A percentile compares a stretch with the other conserved stretches of the same genome.
Conservation (phyloP, 2,329 filamentous ascomycete species). For the Diaporthe amygdali region DNA sequence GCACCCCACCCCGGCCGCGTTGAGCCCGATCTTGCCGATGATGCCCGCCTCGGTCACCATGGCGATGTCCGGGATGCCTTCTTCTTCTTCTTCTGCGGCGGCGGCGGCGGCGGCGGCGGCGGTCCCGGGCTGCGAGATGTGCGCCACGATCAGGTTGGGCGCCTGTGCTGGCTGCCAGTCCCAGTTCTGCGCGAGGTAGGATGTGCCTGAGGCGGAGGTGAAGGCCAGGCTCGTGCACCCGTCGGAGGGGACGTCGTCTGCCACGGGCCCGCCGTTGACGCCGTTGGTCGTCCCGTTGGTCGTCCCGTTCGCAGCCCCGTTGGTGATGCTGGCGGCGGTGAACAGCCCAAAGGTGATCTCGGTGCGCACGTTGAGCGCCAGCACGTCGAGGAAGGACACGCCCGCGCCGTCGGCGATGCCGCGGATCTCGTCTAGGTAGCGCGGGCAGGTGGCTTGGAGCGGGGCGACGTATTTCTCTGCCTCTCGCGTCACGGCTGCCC, state of each 20-base stretch:
- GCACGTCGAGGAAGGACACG: constrained; percentile 20
- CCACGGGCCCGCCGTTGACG: background rate
- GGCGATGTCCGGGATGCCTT: background rate
- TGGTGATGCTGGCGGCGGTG: too few relatives aligned
- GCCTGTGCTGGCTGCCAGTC: constrained; percentile 24
- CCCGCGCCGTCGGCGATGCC: constrained; percentile 21
- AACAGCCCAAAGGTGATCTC: constrained; percentile 26
- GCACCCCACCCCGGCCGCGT: constrained; percentile 61
- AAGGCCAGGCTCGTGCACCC: constrained; percentile 24
- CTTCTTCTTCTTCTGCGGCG: background rate
- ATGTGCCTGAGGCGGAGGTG: background rate
- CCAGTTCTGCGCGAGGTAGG: constrained; percentile 26
- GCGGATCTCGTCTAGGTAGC: constrained; percentile 23
- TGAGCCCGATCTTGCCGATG: constrained; percentile 71
- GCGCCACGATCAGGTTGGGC: constrained; percentile 29
- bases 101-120: too few relatives aligned
- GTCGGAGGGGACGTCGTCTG: constrained; percentile 18
- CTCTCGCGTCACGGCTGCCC: constrained; percentile 16
- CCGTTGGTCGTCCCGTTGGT: too few relatives aligned
- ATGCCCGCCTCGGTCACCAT: constrained; percentile 59
- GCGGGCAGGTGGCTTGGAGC: constrained; percentile 1
- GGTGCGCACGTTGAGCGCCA: constrained; percentile 26
- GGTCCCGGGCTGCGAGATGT: constrained; percentile 31
- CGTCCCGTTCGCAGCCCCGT: too few relatives aligned
- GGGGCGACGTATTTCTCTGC: constrained; percentile 9